phyloP scores from a whole-genome alignment of 75 land plant genomes.

The Isoetes taiwanensis region DNA sequence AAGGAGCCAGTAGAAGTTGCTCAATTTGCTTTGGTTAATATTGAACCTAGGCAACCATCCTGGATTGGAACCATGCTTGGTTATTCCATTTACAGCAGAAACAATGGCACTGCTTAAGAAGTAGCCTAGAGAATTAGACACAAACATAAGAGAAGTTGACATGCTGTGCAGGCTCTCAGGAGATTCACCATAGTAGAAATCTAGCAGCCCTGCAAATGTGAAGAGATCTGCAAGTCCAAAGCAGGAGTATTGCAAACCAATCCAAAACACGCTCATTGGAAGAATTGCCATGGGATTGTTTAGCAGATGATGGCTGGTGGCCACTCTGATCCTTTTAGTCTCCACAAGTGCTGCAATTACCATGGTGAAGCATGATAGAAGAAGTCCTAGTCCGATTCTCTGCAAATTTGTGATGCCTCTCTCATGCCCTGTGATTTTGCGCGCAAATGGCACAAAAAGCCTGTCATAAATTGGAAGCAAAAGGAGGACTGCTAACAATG shows the following conservation, averaged over 20 bases:
- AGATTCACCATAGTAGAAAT: not conserved
- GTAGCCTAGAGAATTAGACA: not conserved
- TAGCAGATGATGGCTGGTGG: not conserved
- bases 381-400: not conserved
- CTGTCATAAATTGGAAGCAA: not conserved
- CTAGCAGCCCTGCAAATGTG: not conserved
- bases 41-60: not conserved
- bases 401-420: not conserved
- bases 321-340: not conserved
- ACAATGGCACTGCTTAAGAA: not conserved
- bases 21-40: not conserved
- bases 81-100: not conserved
- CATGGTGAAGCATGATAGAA: not conserved
- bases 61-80: not conserved
- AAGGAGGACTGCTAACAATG: not conserved
- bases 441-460: not conserved
- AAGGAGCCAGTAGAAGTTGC: constrained; percentile 6
- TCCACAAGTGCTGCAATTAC: constrained; percentile 1
- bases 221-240: not conserved
- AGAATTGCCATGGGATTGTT: not conserved
- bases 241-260: not conserved
- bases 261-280: not conserved
- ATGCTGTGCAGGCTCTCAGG: not conserved
- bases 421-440: not conserved
- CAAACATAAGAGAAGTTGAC: not conserved